phyloP scores from a whole-genome alignment of 202 grass and related monocot species.

The Hordeum pubiflorum region DNA sequence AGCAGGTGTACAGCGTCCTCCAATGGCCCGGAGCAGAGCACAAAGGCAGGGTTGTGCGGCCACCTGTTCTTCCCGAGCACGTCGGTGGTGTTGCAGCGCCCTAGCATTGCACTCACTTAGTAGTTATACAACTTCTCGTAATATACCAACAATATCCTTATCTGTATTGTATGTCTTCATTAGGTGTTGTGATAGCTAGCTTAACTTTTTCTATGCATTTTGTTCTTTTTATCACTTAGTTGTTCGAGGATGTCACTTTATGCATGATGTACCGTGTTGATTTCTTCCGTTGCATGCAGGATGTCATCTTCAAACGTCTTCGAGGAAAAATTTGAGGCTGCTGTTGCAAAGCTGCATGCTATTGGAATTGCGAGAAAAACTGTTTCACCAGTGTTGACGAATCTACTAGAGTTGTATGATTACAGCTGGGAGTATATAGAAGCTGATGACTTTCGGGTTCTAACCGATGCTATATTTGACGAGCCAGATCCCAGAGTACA shows the following conservation, averaged over 20 bases:
- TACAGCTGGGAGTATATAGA: conserved; percentile 57
- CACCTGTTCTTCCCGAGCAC: too few species aligned
- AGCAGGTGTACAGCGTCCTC: too few species aligned
- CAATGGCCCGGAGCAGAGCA: too few species aligned
- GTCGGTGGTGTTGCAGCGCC: too few species aligned
- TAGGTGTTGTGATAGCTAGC: neutral
- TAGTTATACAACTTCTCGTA: neutral
- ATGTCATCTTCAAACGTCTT: conserved; percentile 12
- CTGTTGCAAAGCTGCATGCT: conserved; percentile 8
- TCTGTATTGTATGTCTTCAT: neutral
- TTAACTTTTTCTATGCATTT: neutral
- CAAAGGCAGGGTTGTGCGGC: too few species aligned
- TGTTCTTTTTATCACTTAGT: neutral
- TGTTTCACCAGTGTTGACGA: neutral
- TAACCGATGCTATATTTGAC: conserved; percentile 37
- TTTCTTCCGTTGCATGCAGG: conserved; percentile 18
- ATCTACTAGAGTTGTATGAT: conserved; percentile 24
- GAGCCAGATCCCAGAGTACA: conserved; percentile 29
- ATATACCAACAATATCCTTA: neutral
- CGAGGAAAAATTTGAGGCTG: neutral
- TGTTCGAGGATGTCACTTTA: neutral
- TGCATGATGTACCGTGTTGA: neutral
- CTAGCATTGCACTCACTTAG: neutral
- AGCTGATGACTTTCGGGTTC: conserved; percentile 36
- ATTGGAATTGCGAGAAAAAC: neutral